A percentile compares a stretch with the other conserved stretches of the same genome.
Conservation (phyloP, 352 stramenopile genomes). For the Pythium aphanidermatum region DNA sequence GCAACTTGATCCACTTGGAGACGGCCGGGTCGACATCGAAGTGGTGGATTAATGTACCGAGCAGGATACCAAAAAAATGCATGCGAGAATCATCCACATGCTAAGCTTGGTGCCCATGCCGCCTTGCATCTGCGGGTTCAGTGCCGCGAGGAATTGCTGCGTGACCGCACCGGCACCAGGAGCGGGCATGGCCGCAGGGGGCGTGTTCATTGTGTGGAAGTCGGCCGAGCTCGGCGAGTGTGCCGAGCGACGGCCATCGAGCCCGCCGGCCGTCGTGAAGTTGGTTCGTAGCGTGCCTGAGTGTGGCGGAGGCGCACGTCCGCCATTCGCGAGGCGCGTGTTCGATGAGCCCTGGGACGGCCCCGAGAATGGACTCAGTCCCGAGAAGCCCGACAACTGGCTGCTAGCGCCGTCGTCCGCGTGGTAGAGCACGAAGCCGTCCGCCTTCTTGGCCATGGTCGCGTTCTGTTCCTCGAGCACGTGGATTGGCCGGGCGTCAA, state of each 20-base stretch:
- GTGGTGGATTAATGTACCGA: conserved; percentile 49
- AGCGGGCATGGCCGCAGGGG: conserved; percentile 16
- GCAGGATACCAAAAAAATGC: conserved; percentile 35
- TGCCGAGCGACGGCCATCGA: conserved; percentile 6
- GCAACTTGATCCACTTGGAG: conserved; percentile 60
- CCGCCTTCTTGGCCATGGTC: conserved; percentile 14
- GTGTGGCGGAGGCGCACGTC: conserved; percentile 36
- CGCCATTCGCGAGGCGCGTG: conserved; percentile 12
- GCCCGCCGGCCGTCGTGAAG: conserved; percentile 37
- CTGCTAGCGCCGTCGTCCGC: conserved; percentile 20
- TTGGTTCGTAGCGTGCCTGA: conserved; percentile 55
- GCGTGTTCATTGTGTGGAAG: conserved; percentile 56
- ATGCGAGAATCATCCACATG: conserved; percentile 44
- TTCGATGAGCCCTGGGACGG: conserved; percentile 16
- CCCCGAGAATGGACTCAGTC: conserved; percentile 14
- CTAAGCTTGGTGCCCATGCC: conserved; percentile 29
- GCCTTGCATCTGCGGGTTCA: conserved; percentile 24
- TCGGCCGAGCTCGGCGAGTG: conserved; percentile 31
- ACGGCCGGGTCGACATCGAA: conserved; percentile 35
- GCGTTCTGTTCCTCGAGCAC: too few relatives aligned
- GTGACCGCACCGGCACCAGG: conserved; percentile 9
- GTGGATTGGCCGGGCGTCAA: not conserved
- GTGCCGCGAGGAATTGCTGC: conserved; percentile 27
- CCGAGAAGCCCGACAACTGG: conserved; percentile 22
- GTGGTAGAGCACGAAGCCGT: conserved; percentile 22